phyloP scores from a whole-genome alignment of 2,329 filamentous ascomycete genomes.

The Mycogone perniciosa region DNA sequence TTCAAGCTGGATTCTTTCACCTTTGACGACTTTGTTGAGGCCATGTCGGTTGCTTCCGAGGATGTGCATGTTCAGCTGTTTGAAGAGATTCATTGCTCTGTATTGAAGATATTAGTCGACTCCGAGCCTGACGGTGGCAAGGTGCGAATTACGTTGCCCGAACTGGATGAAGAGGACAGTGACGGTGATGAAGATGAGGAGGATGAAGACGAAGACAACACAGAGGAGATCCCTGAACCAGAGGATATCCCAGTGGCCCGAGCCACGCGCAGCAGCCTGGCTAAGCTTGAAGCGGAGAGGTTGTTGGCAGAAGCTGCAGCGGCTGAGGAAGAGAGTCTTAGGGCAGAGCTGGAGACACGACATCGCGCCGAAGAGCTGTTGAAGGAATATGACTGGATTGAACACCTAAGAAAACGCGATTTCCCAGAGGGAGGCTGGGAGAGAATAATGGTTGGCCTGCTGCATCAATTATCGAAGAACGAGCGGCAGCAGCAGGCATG shows the following conservation, averaged over 20 bases:
- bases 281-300: slow-evolving; percentile 70
- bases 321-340: slow-evolving; percentile 43
- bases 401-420: slow-evolving; percentile 73
- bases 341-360: slow-evolving; percentile 42
- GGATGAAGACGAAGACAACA: slow-evolving; percentile 49
- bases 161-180: slow-evolving; percentile 64
- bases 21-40: slow-evolving; percentile 91
- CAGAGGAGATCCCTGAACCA: slow-evolving; percentile 59
- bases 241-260: slow-evolving; percentile 61
- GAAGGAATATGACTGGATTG: slow-evolving; percentile 72
- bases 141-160: slow-evolving; percentile 70
- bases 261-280: slow-evolving; percentile 78
- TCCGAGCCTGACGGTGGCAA: slow-evolving; percentile 69
- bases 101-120: slow-evolving; percentile 80
- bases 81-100: slow-evolving; percentile 84
- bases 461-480: slow-evolving; percentile 77
- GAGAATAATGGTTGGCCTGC: slow-evolving; percentile 75
- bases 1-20: slow-evolving; percentile 95
- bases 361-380: slow-evolving; percentile 75
- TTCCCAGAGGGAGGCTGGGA: slow-evolving; percentile 90
- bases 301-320: slow-evolving; percentile 54
- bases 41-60: slow-evolving; percentile 70
- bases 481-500: slow-evolving; percentile 64
- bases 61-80: slow-evolving; percentile 76
- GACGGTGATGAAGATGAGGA: slow-evolving; percentile 57